Conservation (phyloP, 768 basidiomycete genomes). For the Cubamyces lactineus region DNA sequence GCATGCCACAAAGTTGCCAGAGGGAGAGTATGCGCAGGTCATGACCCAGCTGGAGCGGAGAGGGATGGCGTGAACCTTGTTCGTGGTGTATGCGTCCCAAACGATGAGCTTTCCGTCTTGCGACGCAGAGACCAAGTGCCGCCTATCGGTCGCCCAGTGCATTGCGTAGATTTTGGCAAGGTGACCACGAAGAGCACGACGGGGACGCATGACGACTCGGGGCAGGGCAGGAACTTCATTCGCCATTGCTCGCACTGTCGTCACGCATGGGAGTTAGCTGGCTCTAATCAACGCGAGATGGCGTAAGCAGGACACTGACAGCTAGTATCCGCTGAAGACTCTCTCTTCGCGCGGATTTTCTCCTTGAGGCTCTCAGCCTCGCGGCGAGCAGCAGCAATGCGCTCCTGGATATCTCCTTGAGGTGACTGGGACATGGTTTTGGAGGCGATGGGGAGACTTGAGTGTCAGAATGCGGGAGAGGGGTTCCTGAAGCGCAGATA, state of each 20-base stretch:
- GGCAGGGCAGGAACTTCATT: slow-evolving; percentile 95
- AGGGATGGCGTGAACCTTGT: slow-evolving; percentile 99
- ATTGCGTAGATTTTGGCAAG: slow-evolving; percentile 99
- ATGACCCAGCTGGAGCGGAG: slow-evolving; percentile 99
- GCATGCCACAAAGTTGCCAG: slow-evolving; percentile 96
- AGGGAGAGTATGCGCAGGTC: slow-evolving; percentile 98
- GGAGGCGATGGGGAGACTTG: background rate
- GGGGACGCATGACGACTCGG: slow-evolving; percentile 94
- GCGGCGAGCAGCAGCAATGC: slow-evolving; percentile 94
- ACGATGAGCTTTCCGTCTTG: slow-evolving; percentile 99
- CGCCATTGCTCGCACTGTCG: slow-evolving; percentile 94
- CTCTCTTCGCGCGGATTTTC: slow-evolving; percentile 95
- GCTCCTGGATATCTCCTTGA: slow-evolving; percentile 84
- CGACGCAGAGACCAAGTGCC: slow-evolving; percentile 98
- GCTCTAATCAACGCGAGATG: background rate
- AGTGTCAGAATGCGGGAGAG: background rate
- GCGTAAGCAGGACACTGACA: slow-evolving; percentile 56
- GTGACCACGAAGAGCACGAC: slow-evolving; percentile 94
- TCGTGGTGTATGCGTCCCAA: slow-evolving; percentile 99
- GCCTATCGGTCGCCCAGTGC: slow-evolving; percentile 98
- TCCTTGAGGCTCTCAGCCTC: slow-evolving; percentile 98
- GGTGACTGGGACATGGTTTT: slow-evolving; percentile 67
- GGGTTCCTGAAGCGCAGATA: background rate
- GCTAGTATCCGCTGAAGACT: slow-evolving; percentile 97
- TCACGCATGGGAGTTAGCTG: background rate